Percentiles rank a stretch among this genome's conserved stretches.
phyloP scores from a whole-genome alignment of 2,329 filamentous ascomycete species.

The Mycocentrospora acerina region DNA sequence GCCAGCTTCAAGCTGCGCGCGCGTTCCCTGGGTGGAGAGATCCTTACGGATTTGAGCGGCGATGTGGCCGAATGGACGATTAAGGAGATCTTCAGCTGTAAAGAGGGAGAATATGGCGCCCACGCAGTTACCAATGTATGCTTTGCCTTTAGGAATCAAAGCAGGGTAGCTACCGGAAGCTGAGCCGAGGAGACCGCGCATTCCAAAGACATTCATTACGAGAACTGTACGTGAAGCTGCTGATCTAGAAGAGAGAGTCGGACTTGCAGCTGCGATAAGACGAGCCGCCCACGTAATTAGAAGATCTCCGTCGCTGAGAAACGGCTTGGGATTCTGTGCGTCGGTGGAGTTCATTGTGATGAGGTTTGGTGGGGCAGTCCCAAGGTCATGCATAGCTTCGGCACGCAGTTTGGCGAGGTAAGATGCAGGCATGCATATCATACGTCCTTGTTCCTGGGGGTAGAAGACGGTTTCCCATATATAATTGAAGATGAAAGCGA shows the following conservation, averaged over 20 bases:
- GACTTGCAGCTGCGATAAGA: conserved; percentile 8
- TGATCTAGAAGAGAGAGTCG: too few relatives aligned
- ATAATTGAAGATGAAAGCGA: conserved; percentile 15
- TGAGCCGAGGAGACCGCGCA: conserved; percentile 20
- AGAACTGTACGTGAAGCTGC: conserved; percentile 12
- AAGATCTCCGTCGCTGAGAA: conserved; percentile 23
- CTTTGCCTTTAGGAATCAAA: conserved; percentile 10
- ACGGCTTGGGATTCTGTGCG: conserved; percentile 11
- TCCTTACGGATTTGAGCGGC: conserved; percentile 24
- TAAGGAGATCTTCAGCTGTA: conserved; percentile 11
- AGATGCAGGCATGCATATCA: conserved; percentile 13
- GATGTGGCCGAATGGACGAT: conserved; percentile 19
- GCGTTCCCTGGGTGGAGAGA: conserved; percentile 18
- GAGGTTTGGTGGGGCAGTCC: too few relatives aligned
- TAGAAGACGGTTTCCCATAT: conserved; percentile 18
- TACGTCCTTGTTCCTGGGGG: conserved; percentile 8
- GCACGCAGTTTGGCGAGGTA: conserved; percentile 13
- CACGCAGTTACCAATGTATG: conserved; percentile 19
- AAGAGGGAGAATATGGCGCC: conserved; percentile 9
- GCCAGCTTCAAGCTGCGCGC: too few relatives aligned
- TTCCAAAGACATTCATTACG: conserved; percentile 27
- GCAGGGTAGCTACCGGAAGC: too few relatives aligned
- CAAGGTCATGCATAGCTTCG: too few relatives aligned
- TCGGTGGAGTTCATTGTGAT: too few relatives aligned
- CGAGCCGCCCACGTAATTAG: conserved; percentile 15